Conservation (phyloP, 345 rosid genomes). For the Isatis tinctoria region DNA sequence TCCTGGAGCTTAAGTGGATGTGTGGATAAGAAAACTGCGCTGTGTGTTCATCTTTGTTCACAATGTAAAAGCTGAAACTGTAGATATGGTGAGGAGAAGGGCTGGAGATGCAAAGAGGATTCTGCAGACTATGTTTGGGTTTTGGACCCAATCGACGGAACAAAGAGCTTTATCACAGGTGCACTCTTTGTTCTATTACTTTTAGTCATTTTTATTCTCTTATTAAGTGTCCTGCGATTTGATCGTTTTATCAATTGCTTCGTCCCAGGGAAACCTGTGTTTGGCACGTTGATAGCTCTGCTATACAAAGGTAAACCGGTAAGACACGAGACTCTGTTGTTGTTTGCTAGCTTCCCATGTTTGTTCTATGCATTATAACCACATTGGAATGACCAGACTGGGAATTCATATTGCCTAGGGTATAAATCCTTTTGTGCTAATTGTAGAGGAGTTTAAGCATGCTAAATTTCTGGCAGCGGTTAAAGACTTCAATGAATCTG, state of each 20-base stretch:
- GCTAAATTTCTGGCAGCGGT: neutral
- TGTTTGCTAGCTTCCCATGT: slow-evolving; percentile 17
- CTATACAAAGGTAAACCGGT: slow-evolving; percentile 80
- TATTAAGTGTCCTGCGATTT: slow-evolving; percentile 1
- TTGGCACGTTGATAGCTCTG: slow-evolving; percentile 87
- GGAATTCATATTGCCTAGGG: too few species aligned
- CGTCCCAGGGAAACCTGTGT: slow-evolving; percentile 81
- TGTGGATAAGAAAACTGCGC: neutral
- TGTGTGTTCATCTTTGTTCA: neutral
- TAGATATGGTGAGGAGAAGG: slow-evolving; percentile 96
- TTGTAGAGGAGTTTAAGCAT: too few species aligned
- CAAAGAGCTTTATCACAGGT: slow-evolving; percentile 96
- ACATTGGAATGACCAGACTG: neutral
- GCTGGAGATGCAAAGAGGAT: slow-evolving; percentile 82
- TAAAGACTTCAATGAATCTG: neutral
- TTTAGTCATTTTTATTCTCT: neutral
- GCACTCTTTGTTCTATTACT: neutral
- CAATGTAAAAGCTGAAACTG: slow-evolving; percentile 23
- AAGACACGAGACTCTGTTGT: slow-evolving; percentile 28
- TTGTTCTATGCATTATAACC: neutral
- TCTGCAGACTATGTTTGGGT: slow-evolving; percentile 95
- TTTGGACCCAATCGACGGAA: slow-evolving; percentile 95
- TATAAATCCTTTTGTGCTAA: too few species aligned
- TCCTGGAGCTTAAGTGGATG: neutral
- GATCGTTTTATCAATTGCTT: slow-evolving; percentile 3